Percentiles rank a stretch among this genome's conserved stretches.
phyloP scores from a whole-genome alignment of 2,329 filamentous ascomycete species.

The Fusarium sp. region DNA sequence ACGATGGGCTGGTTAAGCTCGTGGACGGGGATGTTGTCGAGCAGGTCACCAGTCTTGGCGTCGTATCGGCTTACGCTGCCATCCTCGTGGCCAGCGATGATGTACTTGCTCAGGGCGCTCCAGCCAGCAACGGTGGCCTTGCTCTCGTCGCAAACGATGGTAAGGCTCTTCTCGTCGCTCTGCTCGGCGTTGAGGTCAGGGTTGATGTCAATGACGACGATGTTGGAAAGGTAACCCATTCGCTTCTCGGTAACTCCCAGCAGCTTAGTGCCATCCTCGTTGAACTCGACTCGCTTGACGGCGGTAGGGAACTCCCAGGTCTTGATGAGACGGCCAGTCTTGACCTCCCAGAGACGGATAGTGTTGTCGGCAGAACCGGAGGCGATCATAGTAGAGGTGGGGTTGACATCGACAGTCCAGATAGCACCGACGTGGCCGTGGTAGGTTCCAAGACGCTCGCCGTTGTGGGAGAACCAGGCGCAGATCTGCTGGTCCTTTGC shows the following conservation, averaged over 20 bases:
- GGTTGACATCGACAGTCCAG: constrained; percentile 98
- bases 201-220: constrained; percentile 91
- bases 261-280: constrained; percentile 89
- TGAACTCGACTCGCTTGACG: constrained; percentile 98
- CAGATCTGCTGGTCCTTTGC: constrained; percentile 97
- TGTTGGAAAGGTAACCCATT: constrained; percentile 94
- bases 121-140: constrained; percentile 98
- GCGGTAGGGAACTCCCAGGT: constrained; percentile 97
- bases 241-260: constrained; percentile 98
- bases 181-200: constrained; percentile 86
- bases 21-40: constrained; percentile 86
- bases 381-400: constrained; percentile 89
- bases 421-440: constrained; percentile 96
- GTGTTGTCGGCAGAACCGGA: constrained; percentile 98
- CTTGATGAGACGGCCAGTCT: constrained; percentile 92
- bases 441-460: constrained; percentile 96
- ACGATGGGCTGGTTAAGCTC: constrained; percentile 86
- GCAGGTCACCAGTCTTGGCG: constrained; percentile 86
- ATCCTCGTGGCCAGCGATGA: constrained; percentile 97
- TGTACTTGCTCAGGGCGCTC: constrained; percentile 94
- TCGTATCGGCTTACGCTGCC: constrained; percentile 93
- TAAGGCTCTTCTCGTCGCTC: constrained; percentile 82
- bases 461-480: constrained; percentile 97
- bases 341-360: constrained; percentile 95
- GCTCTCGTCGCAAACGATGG: constrained; percentile 93